These are phyloP conservation scores for Protomyces macrosporus DNA, from an alignment of 1,139 yeast genomes.

Conservation along the genomic window DNA sequence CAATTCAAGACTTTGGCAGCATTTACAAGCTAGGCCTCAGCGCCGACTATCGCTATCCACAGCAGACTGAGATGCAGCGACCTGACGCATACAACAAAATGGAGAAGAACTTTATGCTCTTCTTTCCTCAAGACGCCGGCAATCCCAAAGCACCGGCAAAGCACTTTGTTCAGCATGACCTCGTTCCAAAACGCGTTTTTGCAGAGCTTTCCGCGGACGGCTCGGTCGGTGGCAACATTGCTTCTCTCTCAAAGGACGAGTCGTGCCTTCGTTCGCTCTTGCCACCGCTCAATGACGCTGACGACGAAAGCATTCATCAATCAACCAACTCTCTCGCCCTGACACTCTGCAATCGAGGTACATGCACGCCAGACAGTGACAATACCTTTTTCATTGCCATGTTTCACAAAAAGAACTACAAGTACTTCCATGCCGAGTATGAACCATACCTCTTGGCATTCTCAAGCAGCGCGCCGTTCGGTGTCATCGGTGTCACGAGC, in stretches of 20 bases:
- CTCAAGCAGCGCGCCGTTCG: background rate
- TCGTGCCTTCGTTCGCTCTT: background rate
- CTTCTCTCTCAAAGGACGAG: conserved; percentile 1
- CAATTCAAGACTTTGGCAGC: conserved; percentile 7
- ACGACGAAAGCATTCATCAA: conserved; percentile 10
- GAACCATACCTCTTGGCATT: conserved; percentile 18
- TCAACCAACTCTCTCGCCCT: conserved; percentile 17
- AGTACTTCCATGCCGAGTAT: conserved; percentile 19
- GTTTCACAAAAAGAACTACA: conserved; percentile 17
- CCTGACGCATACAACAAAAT: conserved; percentile 9
- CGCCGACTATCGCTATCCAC: background rate
- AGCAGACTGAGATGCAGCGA: conserved; percentile 14
- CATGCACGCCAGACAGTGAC: conserved; percentile 3
- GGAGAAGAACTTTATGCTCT: conserved; percentile 21
- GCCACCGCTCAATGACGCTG: background rate
- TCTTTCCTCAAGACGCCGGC: background rate
- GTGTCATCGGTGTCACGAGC: conserved; percentile 2
- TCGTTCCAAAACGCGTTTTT: conserved; percentile 6
- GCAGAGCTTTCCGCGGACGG: conserved; percentile 11
- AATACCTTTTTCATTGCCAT: conserved; percentile 17
- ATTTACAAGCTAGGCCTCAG: background rate
- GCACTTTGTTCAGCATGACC: conserved; percentile 7
- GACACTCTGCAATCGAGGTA: conserved; percentile 12
- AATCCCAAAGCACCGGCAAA: background rate
- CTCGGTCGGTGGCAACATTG: conserved; percentile 9